Percentiles rank a stretch among this genome's conserved stretches.
Conservation (phyloP, 73 alveolate genomes). For the Blepharisma japonicum region DNA sequence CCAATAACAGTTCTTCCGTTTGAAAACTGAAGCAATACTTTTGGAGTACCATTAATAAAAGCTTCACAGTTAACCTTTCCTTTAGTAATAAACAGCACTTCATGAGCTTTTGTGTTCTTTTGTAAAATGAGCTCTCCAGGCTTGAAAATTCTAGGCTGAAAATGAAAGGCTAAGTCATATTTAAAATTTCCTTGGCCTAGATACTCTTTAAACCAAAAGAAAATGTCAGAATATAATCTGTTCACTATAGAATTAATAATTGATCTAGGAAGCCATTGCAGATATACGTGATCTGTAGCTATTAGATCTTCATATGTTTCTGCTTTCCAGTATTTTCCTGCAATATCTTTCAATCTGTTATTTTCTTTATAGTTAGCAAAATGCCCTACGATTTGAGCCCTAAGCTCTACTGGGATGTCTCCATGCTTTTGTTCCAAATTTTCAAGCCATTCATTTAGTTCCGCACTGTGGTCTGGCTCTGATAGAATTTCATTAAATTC, state of each 20-base stretch:
- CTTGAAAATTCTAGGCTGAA: background rate
- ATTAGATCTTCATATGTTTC: background rate
- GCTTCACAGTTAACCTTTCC: background rate
- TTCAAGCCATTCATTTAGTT: background rate
- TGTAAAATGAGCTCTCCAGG: background rate
- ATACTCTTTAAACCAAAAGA: background rate
- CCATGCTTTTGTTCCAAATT: constrained; percentile 4
- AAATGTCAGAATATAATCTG: background rate
- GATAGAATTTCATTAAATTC: background rate
- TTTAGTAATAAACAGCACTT: background rate
- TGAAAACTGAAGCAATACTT: background rate
- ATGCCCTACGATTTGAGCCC: background rate
- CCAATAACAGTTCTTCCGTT: constrained; percentile 16
- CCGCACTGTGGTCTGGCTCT: background rate
- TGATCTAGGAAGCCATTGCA: background rate
- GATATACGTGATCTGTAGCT: background rate
- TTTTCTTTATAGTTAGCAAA: background rate
- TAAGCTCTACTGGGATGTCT: background rate
- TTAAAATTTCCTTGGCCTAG: background rate
- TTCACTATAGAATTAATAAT: background rate
- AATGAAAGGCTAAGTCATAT: background rate
- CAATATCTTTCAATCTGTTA: constrained; percentile 6
- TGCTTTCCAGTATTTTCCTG: background rate
- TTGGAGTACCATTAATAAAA: background rate
- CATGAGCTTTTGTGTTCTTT: background rate